phyloP scores from a whole-genome alignment of 495 filamentous ascomycete genomes.

The Emericellopsis terricola region DNA sequence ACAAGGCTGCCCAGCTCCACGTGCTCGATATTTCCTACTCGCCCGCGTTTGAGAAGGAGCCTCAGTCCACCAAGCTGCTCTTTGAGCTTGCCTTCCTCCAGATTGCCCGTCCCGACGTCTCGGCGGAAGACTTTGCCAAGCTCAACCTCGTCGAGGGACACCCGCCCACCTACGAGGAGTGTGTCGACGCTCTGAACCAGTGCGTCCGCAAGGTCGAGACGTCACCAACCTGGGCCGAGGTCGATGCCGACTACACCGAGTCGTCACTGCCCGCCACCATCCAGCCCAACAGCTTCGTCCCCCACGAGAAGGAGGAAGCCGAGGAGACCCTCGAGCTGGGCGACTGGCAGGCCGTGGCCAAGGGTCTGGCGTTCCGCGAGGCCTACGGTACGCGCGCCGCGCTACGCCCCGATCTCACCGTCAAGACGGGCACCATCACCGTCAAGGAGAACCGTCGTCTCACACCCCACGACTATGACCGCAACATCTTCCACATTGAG shows the following conservation, averaged over 20 bases:
- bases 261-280: slow-evolving; percentile 39
- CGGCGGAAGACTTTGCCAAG: slow-evolving; percentile 24
- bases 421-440: slow-evolving; percentile 71
- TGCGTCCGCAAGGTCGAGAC: slow-evolving; percentile 53
- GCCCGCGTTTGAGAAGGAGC: slow-evolving; percentile 41
- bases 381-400: slow-evolving; percentile 56
- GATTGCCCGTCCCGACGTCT: slow-evolving; percentile 43
- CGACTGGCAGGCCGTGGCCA: slow-evolving; percentile 66
- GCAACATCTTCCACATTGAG: slow-evolving; percentile 99
- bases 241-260: slow-evolving; percentile 36
- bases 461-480: slow-evolving; percentile 77
- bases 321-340: slow-evolving; percentile 48
- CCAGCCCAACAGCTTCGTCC: slow-evolving; percentile 58
- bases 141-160: slow-evolving; percentile 12
- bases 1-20: slow-evolving; percentile 49
- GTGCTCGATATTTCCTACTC: slow-evolving; percentile 53
- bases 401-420: slow-evolving; percentile 68
- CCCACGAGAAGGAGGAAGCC: slow-evolving; percentile 59
- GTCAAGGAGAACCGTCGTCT: slow-evolving; percentile 92
- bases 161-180: slow-evolving; percentile 35
- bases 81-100: slow-evolving; percentile 68
- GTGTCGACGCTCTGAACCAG: slow-evolving; percentile 48
- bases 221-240: slow-evolving; percentile 60
- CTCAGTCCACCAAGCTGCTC: slow-evolving; percentile 35
- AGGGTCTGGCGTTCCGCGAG: slow-evolving; percentile 86